A percentile compares a stretch with the other conserved stretches of the same genome.
phyloP scores from a whole-genome alignment of 2,329 filamentous ascomycete genomes.

The Escovopsis sp. region DNA sequence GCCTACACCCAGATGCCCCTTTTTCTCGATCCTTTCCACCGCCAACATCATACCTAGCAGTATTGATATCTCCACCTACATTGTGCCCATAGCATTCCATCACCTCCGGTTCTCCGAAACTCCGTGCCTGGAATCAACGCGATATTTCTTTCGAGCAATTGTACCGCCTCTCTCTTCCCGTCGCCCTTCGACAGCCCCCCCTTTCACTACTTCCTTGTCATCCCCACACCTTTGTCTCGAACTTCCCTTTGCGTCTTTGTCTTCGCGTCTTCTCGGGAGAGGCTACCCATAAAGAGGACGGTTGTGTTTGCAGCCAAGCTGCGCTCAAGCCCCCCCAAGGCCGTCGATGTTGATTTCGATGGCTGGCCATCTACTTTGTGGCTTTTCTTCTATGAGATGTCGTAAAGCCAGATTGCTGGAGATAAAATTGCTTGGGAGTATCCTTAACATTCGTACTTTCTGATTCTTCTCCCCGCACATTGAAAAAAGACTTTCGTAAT shows the following conservation, averaged over 20 bases:
- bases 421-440: slow-evolving; percentile 5
- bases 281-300: no score
- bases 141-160: no score
- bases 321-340: not conserved
- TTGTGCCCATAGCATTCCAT: not conserved
- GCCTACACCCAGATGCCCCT: no score
- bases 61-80: not conserved
- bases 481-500: no score
- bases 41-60: not conserved
- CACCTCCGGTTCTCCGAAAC: not conserved
- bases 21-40: not conserved
- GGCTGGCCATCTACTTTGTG: slow-evolving; percentile 3
- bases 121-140: no score
- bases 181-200: slow-evolving; percentile 1
- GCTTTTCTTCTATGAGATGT: slow-evolving; percentile 1
- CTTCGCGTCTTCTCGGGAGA: no score
- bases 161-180: no score
- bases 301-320: not conserved
- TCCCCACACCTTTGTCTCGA: not conserved
- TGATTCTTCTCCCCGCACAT: not conserved
- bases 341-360: slow-evolving; percentile 1
- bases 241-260: not conserved
- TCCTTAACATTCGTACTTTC: slow-evolving; percentile 3
- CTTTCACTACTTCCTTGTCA: not conserved
- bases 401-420: slow-evolving; percentile 3